These are phyloP conservation scores for Rhinocladiella similis DNA, from an alignment of 2,329 filamentous ascomycete species.

Conservation along the genomic window DNA sequence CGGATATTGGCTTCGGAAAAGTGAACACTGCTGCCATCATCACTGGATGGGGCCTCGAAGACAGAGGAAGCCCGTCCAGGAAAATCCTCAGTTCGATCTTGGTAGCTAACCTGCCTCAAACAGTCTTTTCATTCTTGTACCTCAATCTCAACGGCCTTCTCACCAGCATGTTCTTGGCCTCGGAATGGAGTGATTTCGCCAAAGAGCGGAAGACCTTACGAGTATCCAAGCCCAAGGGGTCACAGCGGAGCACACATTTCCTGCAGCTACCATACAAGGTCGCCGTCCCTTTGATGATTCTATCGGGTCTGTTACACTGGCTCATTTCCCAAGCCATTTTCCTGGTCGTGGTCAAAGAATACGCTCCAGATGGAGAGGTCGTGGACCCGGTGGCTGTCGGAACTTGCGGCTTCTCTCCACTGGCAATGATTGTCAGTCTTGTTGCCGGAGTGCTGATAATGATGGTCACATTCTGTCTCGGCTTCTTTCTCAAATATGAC, in stretches of 20 bases:
- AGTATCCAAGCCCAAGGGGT: conserved; percentile 37
- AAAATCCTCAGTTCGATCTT: conserved; percentile 21
- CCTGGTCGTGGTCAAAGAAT: conserved; percentile 37
- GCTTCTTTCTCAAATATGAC: conserved; percentile 21
- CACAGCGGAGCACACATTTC: conserved; percentile 44
- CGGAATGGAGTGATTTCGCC: conserved; percentile 51
- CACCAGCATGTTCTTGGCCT: conserved; percentile 49
- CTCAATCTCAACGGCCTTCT: conserved; percentile 38
- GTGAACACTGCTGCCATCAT: conserved; percentile 20
- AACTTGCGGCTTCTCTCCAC: conserved; percentile 29
- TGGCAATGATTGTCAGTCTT: conserved; percentile 26
- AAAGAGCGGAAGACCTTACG: conserved; percentile 38
- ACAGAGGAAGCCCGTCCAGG: not conserved
- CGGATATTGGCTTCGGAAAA: conserved; percentile 25
- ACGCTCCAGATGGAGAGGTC: conserved; percentile 14
- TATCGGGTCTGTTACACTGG: conserved; percentile 42
- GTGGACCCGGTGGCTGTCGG: conserved; percentile 12
- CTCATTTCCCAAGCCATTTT: conserved; percentile 47
- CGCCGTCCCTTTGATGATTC: conserved; percentile 36
- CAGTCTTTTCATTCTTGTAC: conserved; percentile 38
- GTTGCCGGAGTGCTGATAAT: conserved; percentile 19
- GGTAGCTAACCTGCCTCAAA: conserved; percentile 39
- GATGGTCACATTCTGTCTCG: conserved; percentile 15
- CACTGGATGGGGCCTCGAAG: conserved; percentile 18
- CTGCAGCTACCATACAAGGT: conserved; percentile 42